These are phyloP conservation scores for Elsinoe australis DNA, from an alignment of 2,329 filamentous ascomycete species.

Conservation along the genomic window DNA sequence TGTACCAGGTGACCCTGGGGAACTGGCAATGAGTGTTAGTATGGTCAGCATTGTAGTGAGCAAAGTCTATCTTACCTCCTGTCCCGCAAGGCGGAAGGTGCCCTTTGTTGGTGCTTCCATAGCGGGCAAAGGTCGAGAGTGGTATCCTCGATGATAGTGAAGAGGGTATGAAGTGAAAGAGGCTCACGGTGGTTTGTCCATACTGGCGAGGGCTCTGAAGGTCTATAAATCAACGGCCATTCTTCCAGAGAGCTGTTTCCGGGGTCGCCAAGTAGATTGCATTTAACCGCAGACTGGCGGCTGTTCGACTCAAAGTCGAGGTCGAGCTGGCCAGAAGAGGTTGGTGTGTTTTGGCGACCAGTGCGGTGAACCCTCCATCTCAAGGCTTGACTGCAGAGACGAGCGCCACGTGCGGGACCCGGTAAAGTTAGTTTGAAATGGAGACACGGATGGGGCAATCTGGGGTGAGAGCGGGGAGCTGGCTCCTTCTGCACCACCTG, in stretches of 20 bases:
- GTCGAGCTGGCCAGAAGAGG: not conserved
- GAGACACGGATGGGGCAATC: constrained; percentile 4
- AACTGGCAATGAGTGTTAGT: too few species aligned
- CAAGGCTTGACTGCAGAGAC: not conserved
- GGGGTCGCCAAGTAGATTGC: not conserved
- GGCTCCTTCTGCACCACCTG: not conserved
- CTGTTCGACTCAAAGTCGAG: not conserved
- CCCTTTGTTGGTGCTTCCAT: constrained; percentile 31
- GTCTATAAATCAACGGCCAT: not conserved
- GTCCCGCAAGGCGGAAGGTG: constrained; percentile 28
- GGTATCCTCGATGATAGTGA: not conserved
- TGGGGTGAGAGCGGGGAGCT: constrained; percentile 2
- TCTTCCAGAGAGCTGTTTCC: not conserved
- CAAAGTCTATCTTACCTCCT: constrained; percentile 19
- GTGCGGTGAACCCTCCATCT: not conserved
- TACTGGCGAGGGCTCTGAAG: not conserved
- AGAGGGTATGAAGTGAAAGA: not conserved
- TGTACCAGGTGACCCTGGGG: constrained; percentile 30
- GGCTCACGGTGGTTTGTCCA: not conserved
- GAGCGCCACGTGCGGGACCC: constrained; percentile 1
- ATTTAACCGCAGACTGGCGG: not conserved
- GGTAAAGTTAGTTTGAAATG: not conserved
- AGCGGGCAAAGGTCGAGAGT: constrained; percentile 2
- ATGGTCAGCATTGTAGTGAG: not conserved
- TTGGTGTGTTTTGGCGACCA: not conserved